Evolutionary conservation across 1,139 yeast species (phyloP), one percentile per base, ranked within the genome.

Genomic region (Blastobotrys apis): DNA sequence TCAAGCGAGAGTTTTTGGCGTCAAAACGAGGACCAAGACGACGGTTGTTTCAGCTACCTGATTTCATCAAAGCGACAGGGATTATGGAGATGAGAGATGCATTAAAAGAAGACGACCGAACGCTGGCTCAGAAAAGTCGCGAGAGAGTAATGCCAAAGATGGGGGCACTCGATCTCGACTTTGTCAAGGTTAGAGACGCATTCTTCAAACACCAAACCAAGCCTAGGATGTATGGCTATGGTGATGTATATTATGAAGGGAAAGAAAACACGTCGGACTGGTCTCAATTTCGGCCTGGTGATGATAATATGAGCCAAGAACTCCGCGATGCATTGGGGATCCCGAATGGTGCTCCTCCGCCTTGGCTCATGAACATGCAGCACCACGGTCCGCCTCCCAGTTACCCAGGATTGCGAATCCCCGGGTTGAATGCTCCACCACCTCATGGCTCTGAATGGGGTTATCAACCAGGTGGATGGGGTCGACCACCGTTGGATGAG

Each of bases 141-240:
- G 94, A 85, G 47, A 73, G 84, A 44, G 94, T 90, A 0, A 96
- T 87, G 60, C 97, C 97, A 0, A 87, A 86, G 60, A 72, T 87
- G 78, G 95, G 95, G 1, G 73, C 80, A 47, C 66, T 92, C 22
- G 98, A 92, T 63, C 76, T 92, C 29, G 97, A 92, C 62, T 90
- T 84, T 60, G 83, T 77, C 50, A 84, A 81, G 53, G 65, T 92
- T 22, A 81, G 88, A 58, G 84, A 86, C 60, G 95, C 97, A 0
- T 90, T 92, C 58, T 92, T 86, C 73, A 81, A 82, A 59, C 71
- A 75, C 55, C 94, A 86, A 57, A 75, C 83, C 29, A 81, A 79
- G 55, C 97, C 97, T 0, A 69, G 74, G 40, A 54, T 88, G 44
- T 73, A 76, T 26, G 72, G 70, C 1, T 81, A 72, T 65, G 97